These are phyloP conservation scores for Athelia psychrophila DNA, from an alignment of 1,284 basidiomycete species.

Conservation along the genomic window DNA sequence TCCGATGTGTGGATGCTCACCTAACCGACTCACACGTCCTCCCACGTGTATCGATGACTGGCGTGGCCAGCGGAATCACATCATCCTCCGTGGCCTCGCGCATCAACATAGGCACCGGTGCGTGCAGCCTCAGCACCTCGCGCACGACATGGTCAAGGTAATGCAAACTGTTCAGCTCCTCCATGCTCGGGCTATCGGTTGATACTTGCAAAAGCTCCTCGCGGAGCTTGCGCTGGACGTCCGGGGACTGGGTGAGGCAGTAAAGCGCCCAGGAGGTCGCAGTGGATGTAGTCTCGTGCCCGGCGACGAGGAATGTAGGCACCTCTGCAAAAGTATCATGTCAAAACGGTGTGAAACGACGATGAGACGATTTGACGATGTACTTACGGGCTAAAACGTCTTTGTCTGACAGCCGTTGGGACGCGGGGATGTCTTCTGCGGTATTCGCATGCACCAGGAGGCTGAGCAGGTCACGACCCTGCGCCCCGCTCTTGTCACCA, in stretches of 20 bases:
- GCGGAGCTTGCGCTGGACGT: conserved; percentile 41
- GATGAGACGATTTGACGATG: conserved; percentile 11
- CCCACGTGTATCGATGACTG: conserved; percentile 17
- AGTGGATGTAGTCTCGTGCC: conserved; percentile 27
- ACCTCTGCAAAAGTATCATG: conserved; percentile 28
- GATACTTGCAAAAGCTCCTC: conserved; percentile 31
- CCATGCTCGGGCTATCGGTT: conserved; percentile 22
- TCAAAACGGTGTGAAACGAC: no score
- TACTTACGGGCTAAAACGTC: conserved; percentile 18
- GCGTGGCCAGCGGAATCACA: conserved; percentile 20
- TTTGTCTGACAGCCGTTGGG: conserved; percentile 10
- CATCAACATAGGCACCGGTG: conserved; percentile 14
- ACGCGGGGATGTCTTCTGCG: neutral
- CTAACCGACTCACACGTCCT: conserved; percentile 13
- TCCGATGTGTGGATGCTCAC: conserved; percentile 7
- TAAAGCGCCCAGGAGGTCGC: conserved; percentile 47
- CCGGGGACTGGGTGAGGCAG: conserved; percentile 34
- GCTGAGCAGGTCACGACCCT: neutral
- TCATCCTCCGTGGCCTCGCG: conserved; percentile 19
- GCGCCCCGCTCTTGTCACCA: neutral
- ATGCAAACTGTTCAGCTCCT: conserved; percentile 27
- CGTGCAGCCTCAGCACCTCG: conserved; percentile 22
- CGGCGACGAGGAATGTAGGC: conserved; percentile 41
- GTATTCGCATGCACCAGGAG: neutral
- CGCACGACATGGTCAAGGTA: conserved; percentile 31